phyloP scores from a whole-genome alignment of 192 early-diverging fungal genomes.

The Irineochytrium annulatum region DNA sequence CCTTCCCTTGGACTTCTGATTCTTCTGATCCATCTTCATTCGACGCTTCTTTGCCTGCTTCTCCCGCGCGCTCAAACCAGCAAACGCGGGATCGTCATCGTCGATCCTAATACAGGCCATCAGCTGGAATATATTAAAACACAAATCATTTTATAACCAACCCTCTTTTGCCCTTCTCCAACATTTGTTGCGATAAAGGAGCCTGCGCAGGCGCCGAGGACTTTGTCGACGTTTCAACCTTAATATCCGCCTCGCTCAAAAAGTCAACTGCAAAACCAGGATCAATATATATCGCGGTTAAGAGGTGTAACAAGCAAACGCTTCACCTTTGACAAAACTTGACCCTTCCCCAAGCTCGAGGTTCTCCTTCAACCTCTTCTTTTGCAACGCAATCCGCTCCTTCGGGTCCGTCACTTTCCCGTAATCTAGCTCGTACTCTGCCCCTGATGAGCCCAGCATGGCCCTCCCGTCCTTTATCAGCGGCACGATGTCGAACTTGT shows the following conservation, averaged over 20 bases:
- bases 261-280: constrained; percentile 61
- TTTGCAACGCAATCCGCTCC: constrained; percentile 77
- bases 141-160: neutral
- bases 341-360: constrained; percentile 86
- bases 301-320: constrained; percentile 36
- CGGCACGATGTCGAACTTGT: constrained; percentile 74
- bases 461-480: constrained; percentile 75
- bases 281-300: neutral
- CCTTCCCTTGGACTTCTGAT: constrained; percentile 66
- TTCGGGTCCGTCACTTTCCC: constrained; percentile 66
- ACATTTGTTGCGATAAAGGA: constrained; percentile 17
- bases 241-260: constrained; percentile 76
- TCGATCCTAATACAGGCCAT: neutral
- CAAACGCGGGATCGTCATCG: constrained; percentile 50
- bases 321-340: too few species aligned
- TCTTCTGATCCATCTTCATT: constrained; percentile 71
- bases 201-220: neutral
- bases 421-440: constrained; percentile 81
- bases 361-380: constrained; percentile 75
- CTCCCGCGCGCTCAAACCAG: constrained; percentile 84
- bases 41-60: constrained; percentile 85
- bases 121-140: neutral
- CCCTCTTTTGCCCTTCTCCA: constrained; percentile 19
- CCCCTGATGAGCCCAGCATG: constrained; percentile 81
- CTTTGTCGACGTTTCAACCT: constrained; percentile 2